Evolutionary conservation across 257 asterid genomes (phyloP), one percentile per base, ranked within the genome.

Genomic region (Linderniella brevidens): DNA sequence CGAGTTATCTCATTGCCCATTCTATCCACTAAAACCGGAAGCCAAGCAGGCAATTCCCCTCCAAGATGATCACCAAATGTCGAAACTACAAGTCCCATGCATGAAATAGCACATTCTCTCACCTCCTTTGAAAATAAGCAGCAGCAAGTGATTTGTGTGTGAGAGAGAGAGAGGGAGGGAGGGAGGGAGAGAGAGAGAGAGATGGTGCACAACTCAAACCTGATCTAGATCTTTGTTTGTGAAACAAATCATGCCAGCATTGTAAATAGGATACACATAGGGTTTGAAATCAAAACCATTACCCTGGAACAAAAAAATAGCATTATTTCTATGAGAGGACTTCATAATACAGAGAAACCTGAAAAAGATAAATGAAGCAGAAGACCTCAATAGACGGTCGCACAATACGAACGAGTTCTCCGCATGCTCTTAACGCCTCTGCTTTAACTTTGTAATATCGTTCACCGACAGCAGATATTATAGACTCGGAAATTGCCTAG

Each of bases 161-260:
- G n/a, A n/a, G n/a, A n/a, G n/a, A n/a, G n/a, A n/a, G n/a, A n/a
- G n/a, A n/a, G n/a, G n/a, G n/a, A n/a, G n/a, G 50, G 32, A 66
- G 53, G 37, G 61, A 55, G 46, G 64, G 39, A 53, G 41, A 54
- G 41, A 14, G 25, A 41, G 48, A 41, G 49, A 46, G 49, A 54
- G 32, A 25, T 14, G 48, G 20, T 41, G 51, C 50, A 53, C 48
- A 52, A 46, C 46, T 50, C 74, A 65, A 53, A 82, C 98, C 93
- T 90, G 99, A 67, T 90, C 99, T 66, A 85, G 99, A 69, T 90
- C 99, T 79, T 90, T 96, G 72, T 90, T 90, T 55, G 94, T 85
- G 72, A 85, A 67, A 40, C 99, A 93, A 55, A 93, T 65, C 99
- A 90, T 90, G 51, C 85, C 79, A 43, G 99, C 94, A 45, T 68